Evolutionary conservation across 1,284 basidiomycete species (phyloP), one percentile per base, ranked within the genome.

Genomic region (Termitomyces sp.): DNA sequence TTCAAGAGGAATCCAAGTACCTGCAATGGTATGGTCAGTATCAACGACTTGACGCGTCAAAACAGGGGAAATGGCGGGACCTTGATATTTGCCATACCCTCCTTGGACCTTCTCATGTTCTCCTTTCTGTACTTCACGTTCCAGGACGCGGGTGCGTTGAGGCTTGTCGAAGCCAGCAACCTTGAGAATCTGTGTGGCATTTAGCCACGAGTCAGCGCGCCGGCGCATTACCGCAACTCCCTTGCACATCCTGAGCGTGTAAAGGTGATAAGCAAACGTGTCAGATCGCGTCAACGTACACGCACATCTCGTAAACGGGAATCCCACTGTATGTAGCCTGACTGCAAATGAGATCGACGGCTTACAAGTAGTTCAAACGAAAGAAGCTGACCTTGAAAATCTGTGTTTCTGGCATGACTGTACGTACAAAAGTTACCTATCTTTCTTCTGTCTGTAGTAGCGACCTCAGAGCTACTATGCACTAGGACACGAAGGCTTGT

Each of bases 121-220:
- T 24, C 95, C 97, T 71, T 98, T 98, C 70, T 99, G 97, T 2
- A 99, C 88, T 73, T 99, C 97, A 59, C 97, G 84, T 70, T 99
- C 97, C 45, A 99, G 80, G 11, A 99, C 95, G 54, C 97, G 85
- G 52, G 97, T 99, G 46, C 97, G 80, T 69, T 99, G 97, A 0
- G 97, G 97, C 70, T 99, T 99, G 75, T 99, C 97, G 62, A 99
- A 97, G 9, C 96, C 97, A 31, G 96, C 97, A 61, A 99, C 96
- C 71, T 99, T 99, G 67, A 99, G 84, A 57, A 99, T 97, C 72
- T 99, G 97, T 1, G 97, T 99, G 68, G 97, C 97, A 78, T 99
- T 99, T 54, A 97, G 78, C 91, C 97, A 99, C 45, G 88, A 90
- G 72, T 99, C 97, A 39, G 91, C 81, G 63, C 95, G 86, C 60